Evolutionary conservation across 73 alveolate genomes (phyloP).

Genomic region (Paramecium biaurelia): DNA sequence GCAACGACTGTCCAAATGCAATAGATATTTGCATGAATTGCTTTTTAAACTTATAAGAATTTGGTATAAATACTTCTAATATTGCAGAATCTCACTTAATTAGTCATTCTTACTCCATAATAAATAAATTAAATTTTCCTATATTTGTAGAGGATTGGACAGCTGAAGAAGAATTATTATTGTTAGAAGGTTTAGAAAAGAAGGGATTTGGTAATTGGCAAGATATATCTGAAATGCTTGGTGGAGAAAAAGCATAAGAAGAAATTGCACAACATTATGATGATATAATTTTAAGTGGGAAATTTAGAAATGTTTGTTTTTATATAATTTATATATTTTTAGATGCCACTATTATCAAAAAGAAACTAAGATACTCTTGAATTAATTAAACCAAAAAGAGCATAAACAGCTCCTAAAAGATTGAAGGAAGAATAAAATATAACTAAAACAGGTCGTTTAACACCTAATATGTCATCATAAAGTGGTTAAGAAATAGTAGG

Average conservation of each 20-base stretch:
- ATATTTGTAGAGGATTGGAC: constrained; percentile 93
- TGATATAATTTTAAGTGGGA: constrained; percentile 66
- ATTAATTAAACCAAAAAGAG: constrained; percentile 47
- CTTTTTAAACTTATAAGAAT: constrained; percentile 47
- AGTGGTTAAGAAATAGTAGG: constrained; percentile 91
- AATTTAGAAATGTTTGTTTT: constrained; percentile 19
- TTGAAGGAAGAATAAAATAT: constrained; percentile 63
- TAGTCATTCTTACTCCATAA: constrained; percentile 68
- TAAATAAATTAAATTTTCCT: constrained; percentile 90
- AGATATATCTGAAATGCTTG: constrained; percentile 85
- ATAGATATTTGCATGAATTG: constrained; percentile 65
- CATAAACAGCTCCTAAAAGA: constrained; percentile 55
- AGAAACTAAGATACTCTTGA: constrained; percentile 59
- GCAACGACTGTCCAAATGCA: constrained; percentile 49
- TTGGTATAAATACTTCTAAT: not conserved
- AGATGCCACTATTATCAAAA: constrained; percentile 52
- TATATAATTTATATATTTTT: not conserved
- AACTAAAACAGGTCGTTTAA: constrained; percentile 69
- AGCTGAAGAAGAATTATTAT: constrained; percentile 89
- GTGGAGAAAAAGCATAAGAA: constrained; percentile 75
- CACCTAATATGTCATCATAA: constrained; percentile 66
- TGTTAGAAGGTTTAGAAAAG: constrained; percentile 82
- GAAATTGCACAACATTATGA: constrained; percentile 96
- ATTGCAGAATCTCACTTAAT: constrained; percentile 25
- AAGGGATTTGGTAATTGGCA: constrained; percentile 98